These are phyloP conservation scores for Moesziomyces aphidis DNA, from an alignment of 1,284 basidiomycete genomes.

Conservation along the genomic window DNA sequence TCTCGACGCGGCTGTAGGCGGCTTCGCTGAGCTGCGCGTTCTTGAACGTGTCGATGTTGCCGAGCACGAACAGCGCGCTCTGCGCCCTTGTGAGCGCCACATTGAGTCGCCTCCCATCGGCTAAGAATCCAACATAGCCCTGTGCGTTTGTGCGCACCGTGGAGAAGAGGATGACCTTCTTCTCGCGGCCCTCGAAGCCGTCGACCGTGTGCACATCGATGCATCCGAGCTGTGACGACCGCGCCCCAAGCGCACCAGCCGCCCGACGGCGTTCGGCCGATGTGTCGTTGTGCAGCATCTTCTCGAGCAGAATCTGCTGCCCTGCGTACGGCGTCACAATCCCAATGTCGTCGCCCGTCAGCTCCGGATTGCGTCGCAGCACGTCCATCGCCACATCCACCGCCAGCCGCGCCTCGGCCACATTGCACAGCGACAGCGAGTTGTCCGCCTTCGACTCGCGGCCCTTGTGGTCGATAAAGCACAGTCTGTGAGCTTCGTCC, in stretches of 20 bases:
- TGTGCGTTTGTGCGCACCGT: constrained; percentile 80
- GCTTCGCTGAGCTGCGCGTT: constrained; percentile 52
- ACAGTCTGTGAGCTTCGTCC: constrained; percentile 18
- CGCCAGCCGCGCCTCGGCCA: constrained; percentile 51
- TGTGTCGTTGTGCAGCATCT: constrained; percentile 50
- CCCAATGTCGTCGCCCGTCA: constrained; percentile 60
- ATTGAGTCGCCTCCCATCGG: constrained; percentile 94
- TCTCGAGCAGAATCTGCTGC: constrained; percentile 56
- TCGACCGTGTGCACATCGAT: constrained; percentile 95
- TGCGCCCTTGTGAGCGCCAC: constrained; percentile 95
- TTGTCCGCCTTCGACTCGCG: constrained; percentile 50
- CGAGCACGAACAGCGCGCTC: constrained; percentile 89
- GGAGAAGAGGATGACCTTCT: constrained; percentile 92
- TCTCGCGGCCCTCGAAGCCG: constrained; percentile 94
- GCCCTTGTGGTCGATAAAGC: constrained; percentile 53
- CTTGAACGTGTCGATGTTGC: constrained; percentile 78
- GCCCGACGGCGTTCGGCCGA: constrained; percentile 30
- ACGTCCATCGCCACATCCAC: constrained; percentile 66
- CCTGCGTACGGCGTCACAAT: constrained; percentile 64
- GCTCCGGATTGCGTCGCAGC: constrained; percentile 47
- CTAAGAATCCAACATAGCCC: constrained; percentile 87
- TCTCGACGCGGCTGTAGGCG: constrained; percentile 42
- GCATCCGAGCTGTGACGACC: constrained; percentile 64
- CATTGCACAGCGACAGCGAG: constrained; percentile 55
- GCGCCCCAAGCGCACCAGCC: constrained; percentile 7